Percentiles rank a stretch among this genome's conserved stretches.
Conservation (phyloP, 2,329 filamentous ascomycete species). For the Colletotrichum sansevieriae region DNA sequence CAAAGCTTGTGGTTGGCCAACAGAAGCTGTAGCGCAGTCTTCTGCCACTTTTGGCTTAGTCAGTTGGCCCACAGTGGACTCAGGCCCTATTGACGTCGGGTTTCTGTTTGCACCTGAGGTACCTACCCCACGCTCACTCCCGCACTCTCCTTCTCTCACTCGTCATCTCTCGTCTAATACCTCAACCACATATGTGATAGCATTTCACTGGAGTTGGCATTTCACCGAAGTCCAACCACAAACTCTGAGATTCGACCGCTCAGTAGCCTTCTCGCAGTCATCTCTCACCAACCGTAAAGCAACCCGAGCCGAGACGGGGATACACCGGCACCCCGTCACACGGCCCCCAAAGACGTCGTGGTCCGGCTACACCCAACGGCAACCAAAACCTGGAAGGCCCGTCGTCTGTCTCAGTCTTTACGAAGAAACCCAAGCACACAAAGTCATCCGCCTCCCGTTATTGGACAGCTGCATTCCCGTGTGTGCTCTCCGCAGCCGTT, state of each 20-base stretch:
- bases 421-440: conserved; percentile 6
- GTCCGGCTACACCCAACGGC: conserved; percentile 18
- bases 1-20: conserved; percentile 8
- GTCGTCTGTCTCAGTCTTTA: not conserved
- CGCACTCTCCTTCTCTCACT: not conserved
- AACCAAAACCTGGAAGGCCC: conserved; percentile 1
- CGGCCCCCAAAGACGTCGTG: conserved; percentile 16
- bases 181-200: not conserved
- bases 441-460: conserved; percentile 12
- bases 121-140: not conserved
- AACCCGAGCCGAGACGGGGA: conserved; percentile 26
- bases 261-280: not conserved
- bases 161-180: not conserved
- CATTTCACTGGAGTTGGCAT: not conserved
- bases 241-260: not conserved
- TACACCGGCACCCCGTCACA: conserved; percentile 18
- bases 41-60: conserved; percentile 14
- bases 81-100: not conserved
- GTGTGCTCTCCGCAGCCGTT: conserved; percentile 32
- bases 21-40: not conserved
- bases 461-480: conserved; percentile 30
- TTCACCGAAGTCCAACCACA: not conserved
- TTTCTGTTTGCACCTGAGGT: conserved; percentile 33
- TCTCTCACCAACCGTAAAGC: not conserved
- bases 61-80: not conserved